These are phyloP conservation scores for Aureobasidium zeae DNA, from an alignment of 2,329 filamentous ascomycete species.

Conservation along the genomic window DNA sequence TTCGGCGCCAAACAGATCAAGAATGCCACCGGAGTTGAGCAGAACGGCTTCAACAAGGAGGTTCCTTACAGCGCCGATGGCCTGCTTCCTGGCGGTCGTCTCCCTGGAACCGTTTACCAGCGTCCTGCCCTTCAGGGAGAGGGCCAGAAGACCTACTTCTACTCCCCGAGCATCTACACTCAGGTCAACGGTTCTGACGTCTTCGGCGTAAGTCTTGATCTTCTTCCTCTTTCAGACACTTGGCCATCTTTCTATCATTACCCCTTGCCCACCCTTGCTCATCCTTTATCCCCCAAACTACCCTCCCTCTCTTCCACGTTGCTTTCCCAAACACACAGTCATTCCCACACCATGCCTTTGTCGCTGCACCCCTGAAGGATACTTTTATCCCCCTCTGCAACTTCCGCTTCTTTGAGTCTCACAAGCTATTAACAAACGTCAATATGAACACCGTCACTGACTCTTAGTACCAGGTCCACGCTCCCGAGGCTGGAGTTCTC, in stretches of 20 bases:
- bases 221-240: neutral
- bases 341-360: too few relatives aligned
- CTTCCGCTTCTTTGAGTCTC: neutral
- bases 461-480: neutral
- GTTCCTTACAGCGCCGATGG: neutral
- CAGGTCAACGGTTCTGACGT: neutral
- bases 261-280: too few relatives aligned
- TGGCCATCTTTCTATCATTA: neutral
- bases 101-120: conserved; percentile 1
- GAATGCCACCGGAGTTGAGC: too few relatives aligned
- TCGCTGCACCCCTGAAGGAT: too few relatives aligned
- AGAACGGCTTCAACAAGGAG: too few relatives aligned
- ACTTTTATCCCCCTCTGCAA: too few relatives aligned
- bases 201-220: conserved; percentile 1
- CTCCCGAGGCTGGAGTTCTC: neutral
- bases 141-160: neutral
- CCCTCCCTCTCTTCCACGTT: neutral
- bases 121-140: neutral
- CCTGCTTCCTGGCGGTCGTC: neutral
- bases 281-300: too few relatives aligned
- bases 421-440: neutral
- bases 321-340: neutral
- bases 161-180: conserved; percentile 3
- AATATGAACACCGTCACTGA: neutral
- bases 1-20: neutral